Percentiles rank a stretch among this genome's conserved stretches.
Evolutionary conservation across 2,329 filamentous ascomycete species (phyloP).

Genomic region (Microsporum canis): DNA sequence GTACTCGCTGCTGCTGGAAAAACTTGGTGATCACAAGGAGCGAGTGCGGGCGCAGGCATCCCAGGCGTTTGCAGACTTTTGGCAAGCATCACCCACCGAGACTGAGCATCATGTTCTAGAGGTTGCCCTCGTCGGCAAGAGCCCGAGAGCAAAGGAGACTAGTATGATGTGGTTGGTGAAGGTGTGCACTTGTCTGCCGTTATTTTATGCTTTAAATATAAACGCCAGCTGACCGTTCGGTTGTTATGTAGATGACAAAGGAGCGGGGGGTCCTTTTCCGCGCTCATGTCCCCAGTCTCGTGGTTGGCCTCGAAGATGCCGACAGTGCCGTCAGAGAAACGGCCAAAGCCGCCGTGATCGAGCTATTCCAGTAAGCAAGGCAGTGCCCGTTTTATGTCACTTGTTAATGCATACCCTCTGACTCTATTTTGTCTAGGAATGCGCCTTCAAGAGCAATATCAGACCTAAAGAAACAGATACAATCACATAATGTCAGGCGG

Average conservation of each 20-base stretch:
- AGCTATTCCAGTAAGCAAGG: conserved; percentile 60
- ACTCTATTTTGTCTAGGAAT: conserved; percentile 39
- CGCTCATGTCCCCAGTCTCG: conserved; percentile 67
- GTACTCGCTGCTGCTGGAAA: conserved; percentile 66
- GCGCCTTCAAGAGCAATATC: conserved; percentile 75
- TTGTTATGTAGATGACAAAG: conserved; percentile 57
- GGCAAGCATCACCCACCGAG: conserved; percentile 55
- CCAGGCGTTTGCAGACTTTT: conserved; percentile 67
- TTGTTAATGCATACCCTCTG: not conserved
- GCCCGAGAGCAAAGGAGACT: conserved; percentile 70
- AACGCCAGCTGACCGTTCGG: not conserved
- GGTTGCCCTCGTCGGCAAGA: conserved; percentile 65
- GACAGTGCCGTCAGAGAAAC: conserved; percentile 77
- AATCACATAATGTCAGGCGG: conserved; percentile 71
- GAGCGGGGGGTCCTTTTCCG: conserved; percentile 71
- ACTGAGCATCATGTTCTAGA: conserved; percentile 73
- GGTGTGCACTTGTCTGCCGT: conserved; percentile 35
- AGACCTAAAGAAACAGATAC: conserved; percentile 77
- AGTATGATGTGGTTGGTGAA: conserved; percentile 76
- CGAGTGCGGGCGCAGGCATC: conserved; percentile 65
- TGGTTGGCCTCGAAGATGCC: conserved; percentile 80
- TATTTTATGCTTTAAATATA: not conserved
- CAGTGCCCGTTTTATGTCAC: not conserved
- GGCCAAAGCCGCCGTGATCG: conserved; percentile 72
- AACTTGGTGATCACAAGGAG: conserved; percentile 79